These are phyloP conservation scores for Mrakia blollopis DNA, from an alignment of 768 basidiomycete genomes.

Conservation along the genomic window DNA sequence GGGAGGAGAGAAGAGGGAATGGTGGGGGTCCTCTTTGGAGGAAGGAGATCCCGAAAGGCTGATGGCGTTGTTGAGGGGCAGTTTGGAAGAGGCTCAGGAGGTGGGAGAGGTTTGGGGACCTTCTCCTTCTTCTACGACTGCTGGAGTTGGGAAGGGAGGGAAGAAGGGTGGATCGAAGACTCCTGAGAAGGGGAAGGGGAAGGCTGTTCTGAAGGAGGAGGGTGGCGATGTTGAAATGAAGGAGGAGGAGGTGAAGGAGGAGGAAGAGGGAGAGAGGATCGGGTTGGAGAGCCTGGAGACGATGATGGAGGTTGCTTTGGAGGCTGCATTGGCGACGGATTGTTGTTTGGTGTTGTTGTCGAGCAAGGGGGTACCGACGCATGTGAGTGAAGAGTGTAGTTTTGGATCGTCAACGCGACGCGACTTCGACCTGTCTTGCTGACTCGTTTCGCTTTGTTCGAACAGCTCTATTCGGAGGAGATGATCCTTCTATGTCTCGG, in stretches of 20 bases:
- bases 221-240: slow-evolving; percentile 1
- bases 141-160: not conserved
- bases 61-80: slow-evolving; percentile 46
- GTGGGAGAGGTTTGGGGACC: not conserved
- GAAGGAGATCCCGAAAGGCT: slow-evolving; percentile 13
- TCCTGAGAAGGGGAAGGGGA: slow-evolving; percentile 59
- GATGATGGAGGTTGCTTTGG: slow-evolving; percentile 58
- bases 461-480: slow-evolving; percentile 87
- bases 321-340: slow-evolving; percentile 76
- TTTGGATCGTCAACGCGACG: not conserved
- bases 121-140: no score
- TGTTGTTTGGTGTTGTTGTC: slow-evolving; percentile 72
- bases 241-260: not conserved
- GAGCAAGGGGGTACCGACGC: slow-evolving; percentile 75
- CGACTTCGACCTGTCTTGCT: slow-evolving; percentile 53
- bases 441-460: slow-evolving; percentile 41
- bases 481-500: slow-evolving; percentile 72
- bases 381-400: slow-evolving; percentile 53
- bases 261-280: slow-evolving; percentile 21
- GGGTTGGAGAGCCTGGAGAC: slow-evolving; percentile 54
- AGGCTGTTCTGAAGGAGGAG: slow-evolving; percentile 50
- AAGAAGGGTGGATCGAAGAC: slow-evolving; percentile 67
- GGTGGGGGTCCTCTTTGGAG: slow-evolving; percentile 37
- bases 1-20: slow-evolving; percentile 3
- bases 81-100: slow-evolving; percentile 64